Percentiles rank a stretch among this genome's conserved stretches.
phyloP scores from a whole-genome alignment of 2,329 filamentous ascomycete species.

The Bimuria novae-zelandiae region DNA sequence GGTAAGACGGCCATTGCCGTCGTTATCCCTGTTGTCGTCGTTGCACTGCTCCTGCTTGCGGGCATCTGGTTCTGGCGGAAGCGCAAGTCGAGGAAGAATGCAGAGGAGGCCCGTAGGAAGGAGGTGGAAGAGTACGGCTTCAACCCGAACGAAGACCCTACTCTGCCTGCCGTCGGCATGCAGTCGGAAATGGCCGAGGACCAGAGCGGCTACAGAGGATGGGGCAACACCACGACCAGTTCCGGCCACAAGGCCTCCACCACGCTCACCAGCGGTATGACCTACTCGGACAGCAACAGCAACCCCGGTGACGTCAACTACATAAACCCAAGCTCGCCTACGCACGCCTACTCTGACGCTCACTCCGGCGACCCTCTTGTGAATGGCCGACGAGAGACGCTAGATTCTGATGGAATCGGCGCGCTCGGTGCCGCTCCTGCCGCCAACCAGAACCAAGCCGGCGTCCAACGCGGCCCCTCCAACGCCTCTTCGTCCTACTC shows the following conservation, averaged over 20 bases:
- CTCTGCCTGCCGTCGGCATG: conserved; percentile 64
- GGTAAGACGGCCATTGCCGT: conserved; percentile 90
- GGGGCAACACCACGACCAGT: conserved; percentile 81
- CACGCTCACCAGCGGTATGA: conserved; percentile 77
- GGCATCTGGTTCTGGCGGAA: conserved; percentile 86
- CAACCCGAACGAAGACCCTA: conserved; percentile 96
- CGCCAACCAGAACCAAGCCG: conserved; percentile 63
- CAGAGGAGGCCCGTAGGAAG: conserved; percentile 87
- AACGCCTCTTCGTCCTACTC: conserved; percentile 98
- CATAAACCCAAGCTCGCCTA: conserved; percentile 63
- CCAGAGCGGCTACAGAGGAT: conserved; percentile 84
- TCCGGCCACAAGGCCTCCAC: conserved; percentile 79
- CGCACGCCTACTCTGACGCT: conserved; percentile 67
- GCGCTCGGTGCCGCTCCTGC: conserved; percentile 73
- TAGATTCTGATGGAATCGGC: conserved; percentile 80
- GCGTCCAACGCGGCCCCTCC: conserved; percentile 85
- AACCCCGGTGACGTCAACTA: conserved; percentile 59
- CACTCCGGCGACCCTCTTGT: conserved; percentile 71
- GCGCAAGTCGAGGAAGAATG: conserved; percentile 81
- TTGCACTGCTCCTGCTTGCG: conserved; percentile 76
- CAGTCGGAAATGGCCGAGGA: conserved; percentile 75
- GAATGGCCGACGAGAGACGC: conserved; percentile 52
- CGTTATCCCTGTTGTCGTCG: conserved; percentile 87
- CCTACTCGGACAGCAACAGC: conserved; percentile 72
- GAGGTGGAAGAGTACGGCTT: conserved; percentile 97